These are phyloP conservation scores for Priceomyces melissophilus DNA, from an alignment of 805 yeast genomes.

Conservation along the genomic window DNA sequence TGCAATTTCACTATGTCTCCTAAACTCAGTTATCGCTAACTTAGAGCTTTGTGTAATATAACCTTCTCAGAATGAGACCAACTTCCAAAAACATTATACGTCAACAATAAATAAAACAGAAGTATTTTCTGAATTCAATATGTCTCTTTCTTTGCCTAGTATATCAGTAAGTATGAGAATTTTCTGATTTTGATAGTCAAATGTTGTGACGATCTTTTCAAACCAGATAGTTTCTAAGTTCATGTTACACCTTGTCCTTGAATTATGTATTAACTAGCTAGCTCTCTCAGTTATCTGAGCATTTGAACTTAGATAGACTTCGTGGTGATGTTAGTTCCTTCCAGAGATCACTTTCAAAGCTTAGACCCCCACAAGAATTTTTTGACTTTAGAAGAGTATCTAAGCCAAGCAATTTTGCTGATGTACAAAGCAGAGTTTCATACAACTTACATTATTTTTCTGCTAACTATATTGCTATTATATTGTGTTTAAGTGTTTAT, in stretches of 20 bases:
- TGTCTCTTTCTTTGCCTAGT: conserved; percentile 36
- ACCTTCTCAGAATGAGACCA: no score
- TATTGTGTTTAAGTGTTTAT: conserved; percentile 71
- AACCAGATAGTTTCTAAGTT: neutral
- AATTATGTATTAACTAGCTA: conserved; percentile 15
- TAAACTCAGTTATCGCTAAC: no score
- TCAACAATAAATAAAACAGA: conserved; percentile 3
- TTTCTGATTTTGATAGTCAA: neutral
- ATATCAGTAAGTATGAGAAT: conserved; percentile 33
- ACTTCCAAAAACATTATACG: conserved; percentile 1
- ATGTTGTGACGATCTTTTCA: neutral
- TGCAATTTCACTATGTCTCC: no score
- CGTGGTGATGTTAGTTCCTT: conserved; percentile 49
- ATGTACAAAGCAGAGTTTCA: conserved; percentile 81
- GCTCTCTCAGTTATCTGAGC: conserved; percentile 44
- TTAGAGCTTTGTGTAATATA: conserved; percentile 3
- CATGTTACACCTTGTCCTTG: neutral
- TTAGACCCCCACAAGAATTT: conserved; percentile 90
- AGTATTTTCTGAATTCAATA: conserved; percentile 8
- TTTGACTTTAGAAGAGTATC: conserved; percentile 87
- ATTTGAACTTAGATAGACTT: conserved; percentile 42
- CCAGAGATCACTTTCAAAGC: conserved; percentile 61
- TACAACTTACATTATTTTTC: conserved; percentile 85
- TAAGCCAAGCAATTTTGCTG: conserved; percentile 86
- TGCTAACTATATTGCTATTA: conserved; percentile 77